Conservation (phyloP, 768 basidiomycete genomes). For the Neoboletus magnificus region DNA sequence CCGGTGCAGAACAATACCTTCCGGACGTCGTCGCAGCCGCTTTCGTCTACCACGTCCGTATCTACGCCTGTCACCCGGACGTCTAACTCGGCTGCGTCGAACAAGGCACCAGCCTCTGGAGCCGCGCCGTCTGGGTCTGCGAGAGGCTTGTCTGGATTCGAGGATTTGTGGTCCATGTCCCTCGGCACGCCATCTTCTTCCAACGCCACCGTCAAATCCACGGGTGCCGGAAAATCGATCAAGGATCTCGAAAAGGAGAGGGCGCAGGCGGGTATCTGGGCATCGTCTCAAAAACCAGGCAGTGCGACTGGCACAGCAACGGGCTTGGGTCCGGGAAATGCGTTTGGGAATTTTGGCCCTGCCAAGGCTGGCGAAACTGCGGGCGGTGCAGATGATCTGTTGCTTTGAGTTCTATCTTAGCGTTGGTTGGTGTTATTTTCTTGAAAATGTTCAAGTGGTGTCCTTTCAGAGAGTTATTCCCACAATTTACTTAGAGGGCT, state of each 20-base stretch:
- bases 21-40: slow-evolving; percentile 27
- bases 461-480: neutral
- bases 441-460: neutral
- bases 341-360: slow-evolving; percentile 36
- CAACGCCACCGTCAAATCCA: slow-evolving; percentile 33
- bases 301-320: slow-evolving; percentile 3
- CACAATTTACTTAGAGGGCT: slow-evolving; percentile 1
- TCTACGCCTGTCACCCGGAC: slow-evolving; percentile 13
- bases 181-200: slow-evolving; percentile 46
- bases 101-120: slow-evolving; percentile 14
- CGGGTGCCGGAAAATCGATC: slow-evolving; percentile 64
- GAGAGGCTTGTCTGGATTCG: slow-evolving; percentile 62
- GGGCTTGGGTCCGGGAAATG: slow-evolving; percentile 13
- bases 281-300: slow-evolving; percentile 26
- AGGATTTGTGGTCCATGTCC: slow-evolving; percentile 86
- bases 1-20: slow-evolving; percentile 20
- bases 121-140: slow-evolving; percentile 25
- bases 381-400: slow-evolving; percentile 41
- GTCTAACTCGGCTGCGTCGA: slow-evolving; percentile 9
- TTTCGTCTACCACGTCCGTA: slow-evolving; percentile 18
- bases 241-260: slow-evolving; percentile 90
- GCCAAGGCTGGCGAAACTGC: slow-evolving; percentile 15
- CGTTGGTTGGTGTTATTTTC: neutral
- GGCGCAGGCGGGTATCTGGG: slow-evolving; percentile 79
- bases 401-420: slow-evolving; percentile 31